Conservation (phyloP, 176 grass and related monocot species). For the Oryza officinalis region DNA sequence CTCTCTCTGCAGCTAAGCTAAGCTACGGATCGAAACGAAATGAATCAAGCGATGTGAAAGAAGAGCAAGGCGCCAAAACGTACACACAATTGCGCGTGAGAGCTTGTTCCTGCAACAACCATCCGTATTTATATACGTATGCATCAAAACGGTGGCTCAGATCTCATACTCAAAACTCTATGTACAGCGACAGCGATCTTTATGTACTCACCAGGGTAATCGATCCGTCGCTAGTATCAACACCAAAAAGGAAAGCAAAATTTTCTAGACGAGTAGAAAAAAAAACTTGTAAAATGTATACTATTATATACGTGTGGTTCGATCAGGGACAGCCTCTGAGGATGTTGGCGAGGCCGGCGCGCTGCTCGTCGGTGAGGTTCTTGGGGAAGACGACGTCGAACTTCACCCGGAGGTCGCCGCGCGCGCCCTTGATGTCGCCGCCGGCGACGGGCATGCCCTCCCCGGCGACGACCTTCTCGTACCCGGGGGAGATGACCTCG, state of each 20-base stretch:
- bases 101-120: not conserved
- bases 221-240: conserved; percentile 13
- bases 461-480: conserved; percentile 78
- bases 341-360: conserved; percentile 55
- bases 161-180: conserved; percentile 39
- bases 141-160: not conserved
- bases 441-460: conserved; percentile 70
- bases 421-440: conserved; percentile 41
- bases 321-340: conserved; percentile 55
- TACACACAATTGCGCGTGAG: not conserved
- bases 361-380: conserved; percentile 61
- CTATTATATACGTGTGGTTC: not conserved
- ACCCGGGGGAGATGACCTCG: conserved; percentile 72
- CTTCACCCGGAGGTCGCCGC: conserved; percentile 71
- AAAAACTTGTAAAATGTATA: not conserved
- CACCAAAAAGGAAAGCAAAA: conserved; percentile 23
- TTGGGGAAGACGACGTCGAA: conserved; percentile 74
- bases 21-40: not conserved
- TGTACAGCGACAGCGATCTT: conserved; percentile 50
- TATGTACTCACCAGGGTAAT: not conserved
- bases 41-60: conserved; percentile 29
- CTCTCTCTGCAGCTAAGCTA: conserved; percentile 9
- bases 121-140: not conserved
- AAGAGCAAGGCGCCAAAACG: conserved; percentile 25
- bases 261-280: not conserved